Base-by-base conservation (phyloP, 1,284 basidiomycete genomes). In the Puccinia brachypodii region DNA sequence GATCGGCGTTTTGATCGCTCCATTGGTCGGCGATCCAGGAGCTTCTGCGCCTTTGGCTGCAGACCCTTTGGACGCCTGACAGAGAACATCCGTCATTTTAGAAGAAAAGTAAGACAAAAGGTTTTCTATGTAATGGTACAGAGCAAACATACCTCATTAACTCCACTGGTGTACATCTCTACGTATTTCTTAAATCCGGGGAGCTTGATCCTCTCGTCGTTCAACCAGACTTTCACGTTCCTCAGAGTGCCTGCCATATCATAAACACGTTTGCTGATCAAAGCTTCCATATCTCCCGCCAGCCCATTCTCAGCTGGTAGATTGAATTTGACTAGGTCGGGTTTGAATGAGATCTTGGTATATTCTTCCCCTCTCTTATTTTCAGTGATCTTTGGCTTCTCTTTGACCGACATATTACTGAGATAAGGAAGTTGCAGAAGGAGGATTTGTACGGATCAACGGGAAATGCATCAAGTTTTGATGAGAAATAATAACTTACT, bases 171-270 rank as follows among this genome's bases (percentile, higher is more conserved):
- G 87, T 98, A 98, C 90, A 99, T 91, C 77, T 98, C 95, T 83
- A 98, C 94, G 87, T 99, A 99, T 88, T 95, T 92, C 89, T 96
- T 97, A 90, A 99, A 99, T 86, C 91, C 92, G 88, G 95, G 95
- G 88, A 98, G 90, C 87, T 96, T 96, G 86, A 99, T 87, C 19
- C 93, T 90, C 86, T 98, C 94, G 87, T 93, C 94, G 86, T 99
- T 96, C 83, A 98, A 89, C 86, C 90, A 94, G 25, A 99, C 96
- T 87, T 98, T 98, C 86, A 97, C 89, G 85, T 95, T 93, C 87
- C 91, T 94, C 83, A 95, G 90, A 7, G 96, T 98, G 31, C 97
- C 97, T 1, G 96, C 95, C 90, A 99, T 91, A 86, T 99, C 97
- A 87, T 95, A 98, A 2, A 98, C 97, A 81, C 97, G 94, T 88